Evolutionary conservation across 2,329 filamentous ascomycete species (phyloP).

Genomic region (Ophiostoma piceae): DNA sequence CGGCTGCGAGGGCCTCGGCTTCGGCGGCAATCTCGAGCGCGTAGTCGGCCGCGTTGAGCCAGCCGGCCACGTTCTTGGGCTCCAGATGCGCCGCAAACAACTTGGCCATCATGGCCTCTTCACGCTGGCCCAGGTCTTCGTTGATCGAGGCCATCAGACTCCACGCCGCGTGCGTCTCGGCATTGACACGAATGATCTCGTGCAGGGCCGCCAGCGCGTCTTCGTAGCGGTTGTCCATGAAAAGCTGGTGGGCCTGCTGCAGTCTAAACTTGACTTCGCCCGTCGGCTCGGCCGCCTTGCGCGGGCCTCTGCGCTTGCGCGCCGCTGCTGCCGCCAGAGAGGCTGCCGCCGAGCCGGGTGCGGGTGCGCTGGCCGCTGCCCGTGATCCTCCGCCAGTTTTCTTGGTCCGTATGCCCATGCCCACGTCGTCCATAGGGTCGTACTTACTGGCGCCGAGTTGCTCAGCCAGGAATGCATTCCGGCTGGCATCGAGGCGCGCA

Average conservation of each 20-base stretch:
- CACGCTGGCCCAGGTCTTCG: slow-evolving; percentile 52
- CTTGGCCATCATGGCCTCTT: slow-evolving; percentile 54
- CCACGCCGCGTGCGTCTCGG: slow-evolving; percentile 62
- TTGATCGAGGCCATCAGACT: slow-evolving; percentile 57
- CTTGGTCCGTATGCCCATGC: slow-evolving; percentile 3
- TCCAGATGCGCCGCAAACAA: slow-evolving; percentile 59
- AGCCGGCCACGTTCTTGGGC: slow-evolving; percentile 54
- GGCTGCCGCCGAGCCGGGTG: neutral
- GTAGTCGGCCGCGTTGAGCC: slow-evolving; percentile 56
- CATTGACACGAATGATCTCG: slow-evolving; percentile 63
- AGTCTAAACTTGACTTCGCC: slow-evolving; percentile 66
- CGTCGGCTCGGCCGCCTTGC: slow-evolving; percentile 61
- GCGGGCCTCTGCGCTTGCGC: slow-evolving; percentile 41
- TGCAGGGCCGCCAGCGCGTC: slow-evolving; percentile 54
- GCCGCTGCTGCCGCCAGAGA: slow-evolving; percentile 19
- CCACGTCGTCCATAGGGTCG: slow-evolving; percentile 17
- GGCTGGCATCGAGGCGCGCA: slow-evolving; percentile 36
- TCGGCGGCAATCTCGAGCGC: slow-evolving; percentile 47
- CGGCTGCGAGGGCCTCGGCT: slow-evolving; percentile 32
- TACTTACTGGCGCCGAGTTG: slow-evolving; percentile 30
- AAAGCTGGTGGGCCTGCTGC: slow-evolving; percentile 62
- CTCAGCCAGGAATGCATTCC: slow-evolving; percentile 34
- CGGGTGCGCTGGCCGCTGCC: neutral
- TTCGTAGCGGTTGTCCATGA: slow-evolving; percentile 56
- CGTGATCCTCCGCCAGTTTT: slow-evolving; percentile 13